Evolutionary conservation across 768 basidiomycete species (phyloP).

Genomic region (Lentinula aciculospora): DNA sequence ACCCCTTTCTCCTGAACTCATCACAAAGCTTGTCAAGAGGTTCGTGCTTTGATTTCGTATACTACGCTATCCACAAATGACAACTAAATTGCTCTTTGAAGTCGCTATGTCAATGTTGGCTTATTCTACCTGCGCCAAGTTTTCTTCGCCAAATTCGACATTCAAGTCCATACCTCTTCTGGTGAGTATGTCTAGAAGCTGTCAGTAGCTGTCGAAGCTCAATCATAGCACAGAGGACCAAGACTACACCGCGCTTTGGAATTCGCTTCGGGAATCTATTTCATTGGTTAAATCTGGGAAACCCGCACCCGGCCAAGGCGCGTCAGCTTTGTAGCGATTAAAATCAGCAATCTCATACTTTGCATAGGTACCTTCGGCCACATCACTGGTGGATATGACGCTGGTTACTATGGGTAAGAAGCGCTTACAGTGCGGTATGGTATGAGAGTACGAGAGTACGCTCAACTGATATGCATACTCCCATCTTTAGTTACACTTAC

Average conservation of each 20-base stretch:
- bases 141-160: constrained; percentile 79
- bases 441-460: too few relatives aligned
- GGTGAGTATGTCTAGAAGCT: constrained; percentile 28
- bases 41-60: constrained; percentile 17
- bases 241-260: constrained; percentile 82
- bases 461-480: constrained; percentile 2
- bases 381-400: constrained; percentile 70
- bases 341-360: not conserved
- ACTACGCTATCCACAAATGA: not conserved
- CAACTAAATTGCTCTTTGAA: constrained; percentile 14
- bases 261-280: constrained; percentile 59
- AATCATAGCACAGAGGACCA: constrained; percentile 33
- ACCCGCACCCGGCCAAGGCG: constrained; percentile 61
- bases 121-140: constrained; percentile 78
- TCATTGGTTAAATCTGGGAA: constrained; percentile 63
- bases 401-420: constrained; percentile 58
- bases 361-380: constrained; percentile 61
- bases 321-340: not conserved
- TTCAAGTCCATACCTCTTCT: constrained; percentile 68
- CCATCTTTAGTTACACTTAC: constrained; percentile 54
- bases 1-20: constrained; percentile 64
- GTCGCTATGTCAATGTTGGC: constrained; percentile 78
- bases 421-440: not conserved
- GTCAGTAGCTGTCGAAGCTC: not conserved
- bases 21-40: constrained; percentile 79